phyloP scores from a whole-genome alignment of 1,284 basidiomycete genomes.

The Phenoliferia sp. region DNA sequence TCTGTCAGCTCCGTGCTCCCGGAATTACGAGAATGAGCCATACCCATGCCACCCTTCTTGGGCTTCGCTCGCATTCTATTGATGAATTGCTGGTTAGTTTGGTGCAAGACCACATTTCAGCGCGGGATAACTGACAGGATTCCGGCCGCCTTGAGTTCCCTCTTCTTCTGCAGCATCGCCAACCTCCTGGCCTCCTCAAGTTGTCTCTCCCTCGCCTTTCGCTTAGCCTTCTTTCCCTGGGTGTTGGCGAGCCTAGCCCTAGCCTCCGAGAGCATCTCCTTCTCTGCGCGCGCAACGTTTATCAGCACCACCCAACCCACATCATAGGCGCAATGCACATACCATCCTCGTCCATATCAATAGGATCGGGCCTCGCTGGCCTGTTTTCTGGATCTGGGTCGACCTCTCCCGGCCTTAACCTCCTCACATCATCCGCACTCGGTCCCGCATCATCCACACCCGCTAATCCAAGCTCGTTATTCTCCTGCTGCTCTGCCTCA shows the following conservation, averaged over 20 bases:
- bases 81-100: background rate
- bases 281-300: constrained; percentile 59
- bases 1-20: constrained; percentile 14
- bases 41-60: constrained; percentile 95
- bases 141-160: constrained; percentile 94
- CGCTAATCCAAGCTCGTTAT: constrained; percentile 73
- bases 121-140: constrained; percentile 65
- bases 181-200: constrained; percentile 91
- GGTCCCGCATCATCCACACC: constrained; percentile 76
- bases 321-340: background rate
- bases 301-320: constrained; percentile 2
- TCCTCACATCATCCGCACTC: constrained; percentile 81
- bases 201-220: constrained; percentile 93
- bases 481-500: constrained; percentile 92
- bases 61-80: constrained; percentile 63
- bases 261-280: constrained; percentile 99
- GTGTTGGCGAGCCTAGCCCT: constrained; percentile 97
- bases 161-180: constrained; percentile 94
- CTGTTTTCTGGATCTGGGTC: constrained; percentile 99
- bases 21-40: constrained; percentile 40
- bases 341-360: constrained; percentile 99
- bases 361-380: constrained; percentile 94
- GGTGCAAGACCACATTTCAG: constrained; percentile 25
- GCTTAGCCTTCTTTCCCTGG: constrained; percentile 98
- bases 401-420: constrained; percentile 90